phyloP scores from a whole-genome alignment of 2,329 filamentous ascomycete species.

The Penicillium paneum region DNA sequence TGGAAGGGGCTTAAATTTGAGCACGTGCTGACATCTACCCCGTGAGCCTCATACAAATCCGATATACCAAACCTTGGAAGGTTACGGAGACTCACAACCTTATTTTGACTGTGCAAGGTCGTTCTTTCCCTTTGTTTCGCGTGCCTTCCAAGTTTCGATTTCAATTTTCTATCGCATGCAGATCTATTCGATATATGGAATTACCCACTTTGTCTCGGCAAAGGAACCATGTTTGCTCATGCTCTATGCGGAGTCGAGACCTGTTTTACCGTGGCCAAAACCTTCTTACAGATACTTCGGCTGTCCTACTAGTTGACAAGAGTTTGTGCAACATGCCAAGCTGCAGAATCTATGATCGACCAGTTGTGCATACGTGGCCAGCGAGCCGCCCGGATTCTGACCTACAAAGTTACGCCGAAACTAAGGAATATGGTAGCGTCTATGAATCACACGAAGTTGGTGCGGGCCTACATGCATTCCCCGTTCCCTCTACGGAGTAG shows the following conservation, averaged over 20 bases:
- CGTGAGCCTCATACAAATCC: background rate
- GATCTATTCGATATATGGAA: too few relatives aligned
- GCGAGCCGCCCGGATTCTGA: conserved; percentile 2
- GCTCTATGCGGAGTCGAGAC: background rate
- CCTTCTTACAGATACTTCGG: background rate
- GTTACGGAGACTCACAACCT: too few relatives aligned
- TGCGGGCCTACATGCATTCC: conserved; percentile 1
- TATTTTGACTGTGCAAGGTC: too few relatives aligned
- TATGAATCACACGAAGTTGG: conserved; percentile 3
- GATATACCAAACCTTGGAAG: too few relatives aligned
- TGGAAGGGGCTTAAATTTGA: background rate
- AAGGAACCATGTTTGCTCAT: background rate
- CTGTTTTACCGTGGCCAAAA: background rate
- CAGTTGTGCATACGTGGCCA: background rate
- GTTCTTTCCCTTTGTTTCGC: background rate
- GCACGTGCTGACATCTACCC: background rate
- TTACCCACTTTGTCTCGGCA: background rate
- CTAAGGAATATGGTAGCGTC: conserved; percentile 1
- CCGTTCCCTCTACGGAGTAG: background rate
- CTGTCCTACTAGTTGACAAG: background rate
- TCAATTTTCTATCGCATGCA: background rate
- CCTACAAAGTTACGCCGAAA: background rate
- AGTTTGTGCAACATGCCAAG: conserved; percentile 5
- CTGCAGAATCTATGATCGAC: background rate
- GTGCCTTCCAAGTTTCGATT: background rate